A percentile compares a stretch with the other conserved stretches of the same genome.
Conservation (phyloP, 176 grass and related monocot genomes). For the Bromus sterilis region DNA sequence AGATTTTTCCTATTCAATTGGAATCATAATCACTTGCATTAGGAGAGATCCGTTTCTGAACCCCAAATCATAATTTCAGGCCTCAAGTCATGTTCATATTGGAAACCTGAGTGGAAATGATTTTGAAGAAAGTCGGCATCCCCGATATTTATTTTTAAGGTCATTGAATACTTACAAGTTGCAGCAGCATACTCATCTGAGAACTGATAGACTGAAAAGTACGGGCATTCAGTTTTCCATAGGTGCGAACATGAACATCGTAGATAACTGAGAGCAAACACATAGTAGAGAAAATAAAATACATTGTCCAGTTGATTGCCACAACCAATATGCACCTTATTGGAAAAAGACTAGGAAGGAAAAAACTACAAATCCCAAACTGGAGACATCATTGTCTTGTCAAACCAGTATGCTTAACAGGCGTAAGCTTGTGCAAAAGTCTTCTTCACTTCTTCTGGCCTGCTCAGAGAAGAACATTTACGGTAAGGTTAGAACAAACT, state of each 20-base stretch:
- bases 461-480: slow-evolving; percentile 10
- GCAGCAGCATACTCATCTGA: background rate
- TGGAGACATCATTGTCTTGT: slow-evolving; percentile 20
- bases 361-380: slow-evolving; percentile 15
- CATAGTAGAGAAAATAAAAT: background rate
- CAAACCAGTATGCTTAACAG: slow-evolving; percentile 10
- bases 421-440: background rate
- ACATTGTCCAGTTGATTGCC: slow-evolving; percentile 23
- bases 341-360: slow-evolving; percentile 23
- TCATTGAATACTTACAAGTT: background rate
- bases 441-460: slow-evolving; percentile 37
- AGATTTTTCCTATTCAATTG: background rate
- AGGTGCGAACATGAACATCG: background rate
- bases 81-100: background rate
- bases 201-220: background rate
- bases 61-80: background rate
- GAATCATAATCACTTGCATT: background rate
- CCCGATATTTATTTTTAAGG: background rate
- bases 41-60: background rate
- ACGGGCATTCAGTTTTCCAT: slow-evolving; percentile 12
- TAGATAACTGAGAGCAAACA: slow-evolving; percentile 11
- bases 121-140: background rate
- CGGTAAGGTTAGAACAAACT: slow-evolving; percentile 4
- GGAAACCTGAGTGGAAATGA: background rate
- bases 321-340: slow-evolving; percentile 38